phyloP scores from a whole-genome alignment of 352 stramenopile species.

The Hyaloperonospora brassicae region DNA sequence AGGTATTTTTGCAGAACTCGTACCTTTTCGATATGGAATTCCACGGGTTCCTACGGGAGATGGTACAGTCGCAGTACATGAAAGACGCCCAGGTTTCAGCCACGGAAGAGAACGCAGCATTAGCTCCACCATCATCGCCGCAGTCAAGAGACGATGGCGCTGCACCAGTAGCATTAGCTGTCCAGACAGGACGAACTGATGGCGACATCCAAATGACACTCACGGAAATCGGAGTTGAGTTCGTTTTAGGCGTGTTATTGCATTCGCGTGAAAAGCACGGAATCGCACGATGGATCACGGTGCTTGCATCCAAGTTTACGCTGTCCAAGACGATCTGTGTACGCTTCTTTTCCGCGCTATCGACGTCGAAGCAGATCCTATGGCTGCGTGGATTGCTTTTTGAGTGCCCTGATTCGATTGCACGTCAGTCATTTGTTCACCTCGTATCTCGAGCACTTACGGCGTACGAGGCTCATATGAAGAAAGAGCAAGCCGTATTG shows the following conservation, averaged over 20 bases:
- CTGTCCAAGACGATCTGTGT: slow-evolving; percentile 60
- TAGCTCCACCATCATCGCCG: slow-evolving; percentile 20
- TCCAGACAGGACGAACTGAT: slow-evolving; percentile 23
- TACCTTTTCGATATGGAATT: slow-evolving; percentile 95
- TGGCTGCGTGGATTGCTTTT: slow-evolving; percentile 72
- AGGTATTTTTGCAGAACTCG: slow-evolving; percentile 90
- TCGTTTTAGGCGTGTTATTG: slow-evolving; percentile 83
- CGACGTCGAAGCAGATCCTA: slow-evolving; percentile 41
- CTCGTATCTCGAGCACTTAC: slow-evolving; percentile 65
- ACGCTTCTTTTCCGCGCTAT: slow-evolving; percentile 57
- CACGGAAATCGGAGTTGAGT: slow-evolving; percentile 76
- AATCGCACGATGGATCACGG: slow-evolving; percentile 73
- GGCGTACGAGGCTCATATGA: slow-evolving; percentile 54
- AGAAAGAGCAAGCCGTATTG: slow-evolving; percentile 25
- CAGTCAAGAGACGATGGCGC: too few relatives aligned
- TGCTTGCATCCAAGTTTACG: slow-evolving; percentile 66
- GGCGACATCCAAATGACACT: slow-evolving; percentile 61
- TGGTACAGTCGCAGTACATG: slow-evolving; percentile 80
- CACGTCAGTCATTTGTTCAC: slow-evolving; percentile 81
- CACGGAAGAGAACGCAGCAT: slow-evolving; percentile 11
- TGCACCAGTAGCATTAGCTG: slow-evolving; percentile 17
- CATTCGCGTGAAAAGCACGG: slow-evolving; percentile 85
- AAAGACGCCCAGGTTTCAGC: slow-evolving; percentile 30
- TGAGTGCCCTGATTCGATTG: slow-evolving; percentile 79
- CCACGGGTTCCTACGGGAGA: slow-evolving; percentile 89